phyloP scores from a whole-genome alignment of 2,329 filamentous ascomycete species.

The Fusarium sp. region DNA sequence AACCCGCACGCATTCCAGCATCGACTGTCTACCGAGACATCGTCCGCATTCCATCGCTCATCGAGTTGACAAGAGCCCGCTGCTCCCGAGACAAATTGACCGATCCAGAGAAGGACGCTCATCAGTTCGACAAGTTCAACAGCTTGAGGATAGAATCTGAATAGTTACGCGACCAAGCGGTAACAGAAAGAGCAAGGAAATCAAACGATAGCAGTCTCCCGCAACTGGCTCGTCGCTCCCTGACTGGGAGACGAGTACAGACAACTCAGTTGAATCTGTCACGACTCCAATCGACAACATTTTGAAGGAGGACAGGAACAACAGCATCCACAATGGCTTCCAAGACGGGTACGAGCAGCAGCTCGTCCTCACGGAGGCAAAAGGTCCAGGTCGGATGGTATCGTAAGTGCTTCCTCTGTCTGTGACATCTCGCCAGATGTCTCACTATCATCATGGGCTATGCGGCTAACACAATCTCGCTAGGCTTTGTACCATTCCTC shows the following conservation, averaged over 20 bases:
- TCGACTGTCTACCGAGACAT: slow-evolving; percentile 33
- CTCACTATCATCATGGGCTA: background rate
- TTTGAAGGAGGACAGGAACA: slow-evolving; percentile 34
- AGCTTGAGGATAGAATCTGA: slow-evolving; percentile 5
- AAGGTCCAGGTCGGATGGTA: slow-evolving; percentile 62
- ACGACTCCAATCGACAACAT: slow-evolving; percentile 13
- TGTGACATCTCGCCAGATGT: slow-evolving; percentile 30
- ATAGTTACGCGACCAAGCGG: slow-evolving; percentile 12
- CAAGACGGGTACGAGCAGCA: slow-evolving; percentile 41
- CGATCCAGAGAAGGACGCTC: slow-evolving; percentile 20
- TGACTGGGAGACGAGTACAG: slow-evolving; percentile 42
- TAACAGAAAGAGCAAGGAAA: slow-evolving; percentile 33
- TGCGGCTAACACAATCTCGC: slow-evolving; percentile 36
- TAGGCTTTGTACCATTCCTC: slow-evolving; percentile 75
- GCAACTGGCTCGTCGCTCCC: slow-evolving; percentile 42
- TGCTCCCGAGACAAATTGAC: slow-evolving; percentile 37
- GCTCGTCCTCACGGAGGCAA: slow-evolving; percentile 46
- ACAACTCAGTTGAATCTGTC: slow-evolving; percentile 27
- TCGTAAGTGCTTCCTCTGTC: slow-evolving; percentile 52
- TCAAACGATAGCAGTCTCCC: slow-evolving; percentile 7
- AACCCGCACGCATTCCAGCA: slow-evolving; percentile 39
- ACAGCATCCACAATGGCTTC: slow-evolving; percentile 41
- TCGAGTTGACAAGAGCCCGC: slow-evolving; percentile 8
- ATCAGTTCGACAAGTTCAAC: background rate
- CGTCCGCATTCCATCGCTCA: slow-evolving; percentile 40